Evolutionary conservation across 306 rosid genomes (phyloP), one percentile per base, ranked within the genome.

Genomic region (Cucurbita argyrosperma): DNA sequence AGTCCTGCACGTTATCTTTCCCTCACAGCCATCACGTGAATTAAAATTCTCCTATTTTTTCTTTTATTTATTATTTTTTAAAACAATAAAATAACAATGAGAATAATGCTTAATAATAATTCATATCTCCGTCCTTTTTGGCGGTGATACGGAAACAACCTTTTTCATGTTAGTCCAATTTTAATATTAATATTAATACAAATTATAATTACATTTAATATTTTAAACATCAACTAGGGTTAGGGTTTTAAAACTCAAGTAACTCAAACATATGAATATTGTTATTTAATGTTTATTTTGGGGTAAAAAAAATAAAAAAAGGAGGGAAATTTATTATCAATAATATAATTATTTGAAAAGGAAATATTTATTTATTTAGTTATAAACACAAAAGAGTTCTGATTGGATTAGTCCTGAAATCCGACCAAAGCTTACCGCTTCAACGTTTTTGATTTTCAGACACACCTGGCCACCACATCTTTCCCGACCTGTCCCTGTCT

Each of bases 381-480:
- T 30, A 62, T 0, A 39, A 64, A 64, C 5, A 40, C 5, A 67
- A 11, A n/a, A 1, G 55, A 10, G 6, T 46, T 71, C 13, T 26
- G 47, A 50, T 71, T 68, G 74, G 74, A 67, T 67, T 46, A 21
- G 40, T 40, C 38, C 65, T 45, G 13, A 19, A 55, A 38, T n/a
- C 54, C 19, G 67, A 71, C 77, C 52, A 38, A 53, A 62, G 71
- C 59, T 66, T 30, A 30, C 35, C 35, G 35, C 35, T 30, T 30
- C 35, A 30, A 2, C 35, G 7, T 51, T 80, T 85, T 85, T 77
- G 79, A 57, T 47, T 82, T 61, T 74, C 57, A 38, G 81, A 81
- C 86, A 62, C 47, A 15, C 54, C 5, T 37, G 50, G 47, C 80
- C 30, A 9, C 16, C 81, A 30, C 76, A 16, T 26, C 23, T 70